Evolutionary conservation across 371 early-diverging fungal species (phyloP), one percentile per base, ranked within the genome.

Genomic region (Entomophthora muscae): DNA sequence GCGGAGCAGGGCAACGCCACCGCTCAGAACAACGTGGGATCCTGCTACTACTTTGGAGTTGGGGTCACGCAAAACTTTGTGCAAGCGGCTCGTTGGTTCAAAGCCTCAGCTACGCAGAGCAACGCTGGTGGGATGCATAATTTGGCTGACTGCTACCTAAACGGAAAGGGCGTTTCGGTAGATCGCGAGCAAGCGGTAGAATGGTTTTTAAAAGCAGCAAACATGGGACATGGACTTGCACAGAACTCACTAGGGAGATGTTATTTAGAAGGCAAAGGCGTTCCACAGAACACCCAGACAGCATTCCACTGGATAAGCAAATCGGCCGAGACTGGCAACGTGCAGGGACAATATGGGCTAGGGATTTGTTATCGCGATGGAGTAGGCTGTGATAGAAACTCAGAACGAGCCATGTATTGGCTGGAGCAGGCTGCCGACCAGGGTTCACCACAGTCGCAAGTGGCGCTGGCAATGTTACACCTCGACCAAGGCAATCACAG

Each of bases 121-220:
- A 91, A 91, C 73, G 78, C 85, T 28, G 88, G 89, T 79, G 94
- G 93, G 7, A 89, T 89, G 68, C 90, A 90, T 75, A 82, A 84
- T 67, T 73, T 95, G 3, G 93, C 90, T 28, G 85, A 82, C 68
- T 86, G 88, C 70, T 90, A 86, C 74, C 88, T 89, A 56, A 83
- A 86, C 68, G 95, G 93, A 12, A 79, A 83, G 52, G 92, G 89
- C 59, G 82, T 81, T 22, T 61, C 68, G 32, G 69, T 74, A 64
- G 76, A 87, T 65, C 69, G 75, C 27, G 65, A 71, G 24, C 72
- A 80, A 65, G 89, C 91, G 2, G 78, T 85, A 21, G 69, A 79
- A 54, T 88, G 85, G 82, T 90, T 91, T 69, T 68, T 72, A 7
- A 70, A 76, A 54, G 79, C 85, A 17, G 84, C 89, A 0, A 70